Evolutionary conservation across 1,284 basidiomycete genomes (phyloP), one percentile per base, ranked within the genome.

Genomic region (Trametes pubescens): DNA sequence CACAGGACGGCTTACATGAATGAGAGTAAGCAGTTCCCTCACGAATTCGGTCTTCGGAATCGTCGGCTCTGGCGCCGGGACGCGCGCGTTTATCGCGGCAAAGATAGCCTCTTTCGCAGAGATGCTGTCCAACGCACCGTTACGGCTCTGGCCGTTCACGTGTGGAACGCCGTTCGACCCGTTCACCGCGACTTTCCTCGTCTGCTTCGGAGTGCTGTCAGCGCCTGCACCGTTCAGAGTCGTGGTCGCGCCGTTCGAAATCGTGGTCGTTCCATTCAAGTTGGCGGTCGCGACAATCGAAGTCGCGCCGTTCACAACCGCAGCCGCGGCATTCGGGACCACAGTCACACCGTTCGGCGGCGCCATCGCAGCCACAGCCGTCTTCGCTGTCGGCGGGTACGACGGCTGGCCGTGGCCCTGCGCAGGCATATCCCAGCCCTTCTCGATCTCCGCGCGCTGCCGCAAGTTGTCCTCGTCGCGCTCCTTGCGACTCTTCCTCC

Each of bases 11-110:
- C 40, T 43, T 61, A 93, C 90, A 74, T 91, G 87, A 61, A 93
- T 84, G 69, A 93, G 78, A 29, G 83, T 85, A 70, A 91, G 75
- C 58, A 93, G 77, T 73, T 91, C 86, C 58, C 81, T 79, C 37
- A 92, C 82, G 73, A 93, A 93, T 51, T 86, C 86, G 57, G 86
- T 88, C 72, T 82, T 82, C 59, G 82, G 81, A 65, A 86, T 66
- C 53, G 66, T 16, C 3, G 51, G 64, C 49, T 13, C 34, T 52
- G 43, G 47, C 21, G 48, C 43, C 14, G 37, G 29, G 7, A 70
- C 64, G 55, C 72, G 71, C 5, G 57, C 63, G 2, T 66, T 54
- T 26, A 79, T 63, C 34, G 74, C 67, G 29, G 73, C 60, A 38
- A 79, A 38, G 21, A 81, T 65, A 1, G 78, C 74, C 18, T 74